phyloP scores from a whole-genome alignment of 2,329 filamentous ascomycete species.

The Phyllosticta capitalensis region DNA sequence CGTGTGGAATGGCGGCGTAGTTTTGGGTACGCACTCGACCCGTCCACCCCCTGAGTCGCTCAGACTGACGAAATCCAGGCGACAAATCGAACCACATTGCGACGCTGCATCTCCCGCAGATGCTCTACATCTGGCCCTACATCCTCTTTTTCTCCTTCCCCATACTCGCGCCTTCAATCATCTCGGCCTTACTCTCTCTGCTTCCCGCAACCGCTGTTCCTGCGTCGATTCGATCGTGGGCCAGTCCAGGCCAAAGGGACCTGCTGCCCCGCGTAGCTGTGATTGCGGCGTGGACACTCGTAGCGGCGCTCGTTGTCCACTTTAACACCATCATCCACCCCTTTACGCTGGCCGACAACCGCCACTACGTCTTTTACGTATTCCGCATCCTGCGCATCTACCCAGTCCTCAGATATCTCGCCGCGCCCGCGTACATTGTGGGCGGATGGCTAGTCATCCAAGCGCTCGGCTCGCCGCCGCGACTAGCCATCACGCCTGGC shows the following conservation, averaged over 20 bases:
- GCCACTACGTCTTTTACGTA: slow-evolving; percentile 95
- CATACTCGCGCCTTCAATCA: slow-evolving; percentile 32
- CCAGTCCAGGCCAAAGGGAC: slow-evolving; percentile 1
- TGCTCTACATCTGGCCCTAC: slow-evolving; percentile 92
- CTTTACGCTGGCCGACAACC: slow-evolving; percentile 91
- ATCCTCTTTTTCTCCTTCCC: slow-evolving; percentile 84
- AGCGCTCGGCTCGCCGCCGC: slow-evolving; percentile 38
- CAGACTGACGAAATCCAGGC: slow-evolving; percentile 39
- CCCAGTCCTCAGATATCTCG: slow-evolving; percentile 53
- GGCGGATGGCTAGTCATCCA: slow-evolving; percentile 61
- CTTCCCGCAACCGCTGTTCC: neutral
- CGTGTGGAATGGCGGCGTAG: slow-evolving; percentile 80
- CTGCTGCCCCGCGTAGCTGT: slow-evolving; percentile 26
- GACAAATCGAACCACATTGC: slow-evolving; percentile 93
- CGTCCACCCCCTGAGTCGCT: neutral
- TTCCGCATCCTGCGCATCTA: slow-evolving; percentile 72
- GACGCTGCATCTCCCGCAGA: slow-evolving; percentile 78
- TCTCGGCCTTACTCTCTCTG: neutral
- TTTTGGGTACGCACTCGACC: slow-evolving; percentile 55
- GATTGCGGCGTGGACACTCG: slow-evolving; percentile 12
- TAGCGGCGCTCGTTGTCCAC: slow-evolving; percentile 47
- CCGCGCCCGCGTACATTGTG: slow-evolving; percentile 60
- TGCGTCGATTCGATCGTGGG: neutral
- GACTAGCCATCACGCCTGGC: neutral
- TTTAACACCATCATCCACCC: slow-evolving; percentile 93